These are phyloP conservation scores for Limnanthes douglasii DNA, from an alignment of 345 rosid genomes.

Conservation along the genomic window DNA sequence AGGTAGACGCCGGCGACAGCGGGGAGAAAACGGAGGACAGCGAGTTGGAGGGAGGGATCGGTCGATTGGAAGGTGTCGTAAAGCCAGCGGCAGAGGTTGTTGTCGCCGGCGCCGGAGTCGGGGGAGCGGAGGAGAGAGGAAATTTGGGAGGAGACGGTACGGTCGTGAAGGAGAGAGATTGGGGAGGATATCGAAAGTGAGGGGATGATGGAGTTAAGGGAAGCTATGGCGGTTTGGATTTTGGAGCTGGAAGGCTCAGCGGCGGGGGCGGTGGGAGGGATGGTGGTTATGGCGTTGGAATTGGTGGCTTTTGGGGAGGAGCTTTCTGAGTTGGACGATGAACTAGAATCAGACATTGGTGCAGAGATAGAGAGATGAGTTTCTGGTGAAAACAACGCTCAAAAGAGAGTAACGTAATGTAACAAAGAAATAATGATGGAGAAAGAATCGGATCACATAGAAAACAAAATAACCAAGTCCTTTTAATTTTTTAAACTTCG, in stretches of 20 bases:
- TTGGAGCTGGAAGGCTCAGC: constrained; percentile 10
- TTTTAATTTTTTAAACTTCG: too few relatives aligned
- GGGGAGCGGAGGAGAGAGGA: constrained; percentile 56
- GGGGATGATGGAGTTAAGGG: constrained; percentile 35
- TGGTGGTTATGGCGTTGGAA: too few relatives aligned
- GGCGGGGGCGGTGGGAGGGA: constrained; percentile 3
- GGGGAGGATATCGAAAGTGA: constrained; percentile 17
- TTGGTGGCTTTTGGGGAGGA: too few relatives aligned
- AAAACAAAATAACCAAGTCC: too few relatives aligned
- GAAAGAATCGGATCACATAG: too few relatives aligned
- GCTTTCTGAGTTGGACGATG: too few relatives aligned
- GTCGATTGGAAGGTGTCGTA: constrained; percentile 72
- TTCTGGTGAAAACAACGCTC: too few relatives aligned
- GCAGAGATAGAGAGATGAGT: too few relatives aligned
- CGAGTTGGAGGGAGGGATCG: constrained; percentile 46
- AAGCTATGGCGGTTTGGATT: constrained; percentile 21
- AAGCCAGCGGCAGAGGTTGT: constrained; percentile 83
- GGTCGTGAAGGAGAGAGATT: constrained; percentile 45
- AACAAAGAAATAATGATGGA: too few relatives aligned
- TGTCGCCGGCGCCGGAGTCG: constrained; percentile 61
- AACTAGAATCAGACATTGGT: too few relatives aligned
- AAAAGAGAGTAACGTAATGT: too few relatives aligned
- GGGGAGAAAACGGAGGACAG: constrained; percentile 63
- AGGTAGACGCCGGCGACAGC: constrained; percentile 60
- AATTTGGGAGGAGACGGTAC: constrained; percentile 36